A percentile compares a stretch with the other conserved stretches of the same genome.
phyloP scores from a whole-genome alignment of 495 filamentous ascomycete genomes.

The Bombardia bombarda region DNA sequence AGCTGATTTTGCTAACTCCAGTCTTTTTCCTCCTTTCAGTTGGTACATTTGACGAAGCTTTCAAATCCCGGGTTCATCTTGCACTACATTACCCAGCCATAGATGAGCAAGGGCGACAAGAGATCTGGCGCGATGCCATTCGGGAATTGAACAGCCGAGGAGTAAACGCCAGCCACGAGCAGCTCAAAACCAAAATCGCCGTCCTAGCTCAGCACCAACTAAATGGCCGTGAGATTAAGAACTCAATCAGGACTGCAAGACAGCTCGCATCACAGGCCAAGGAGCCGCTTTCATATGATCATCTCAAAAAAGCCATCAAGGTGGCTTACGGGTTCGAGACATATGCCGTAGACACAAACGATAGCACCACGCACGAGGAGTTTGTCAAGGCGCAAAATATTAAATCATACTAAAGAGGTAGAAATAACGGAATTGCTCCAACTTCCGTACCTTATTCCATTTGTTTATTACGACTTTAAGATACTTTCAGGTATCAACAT shows the following conservation, averaged over 20 bases:
- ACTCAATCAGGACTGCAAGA: conserved; percentile 44
- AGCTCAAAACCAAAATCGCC: conserved; percentile 18
- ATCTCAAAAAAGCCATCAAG: conserved; percentile 12
- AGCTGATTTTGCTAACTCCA: too few relatives aligned
- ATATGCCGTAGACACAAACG: conserved; percentile 4
- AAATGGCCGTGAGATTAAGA: conserved; percentile 57
- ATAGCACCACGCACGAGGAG: neutral
- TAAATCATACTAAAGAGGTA: too few relatives aligned
- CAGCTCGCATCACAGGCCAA: conserved; percentile 16
- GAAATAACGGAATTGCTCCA: too few relatives aligned
- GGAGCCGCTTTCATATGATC: conserved; percentile 6
- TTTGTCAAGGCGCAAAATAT: too few relatives aligned
- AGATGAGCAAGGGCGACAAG: conserved; percentile 5
- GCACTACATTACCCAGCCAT: conserved; percentile 27
- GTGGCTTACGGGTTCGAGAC: conserved; percentile 16
- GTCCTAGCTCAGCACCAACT: conserved; percentile 33
- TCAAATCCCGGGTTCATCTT: conserved; percentile 34
- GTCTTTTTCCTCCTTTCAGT: too few relatives aligned
- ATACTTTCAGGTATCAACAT: too few relatives aligned
- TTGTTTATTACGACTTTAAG: too few relatives aligned
- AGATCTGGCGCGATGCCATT: conserved; percentile 40
- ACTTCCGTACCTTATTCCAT: too few relatives aligned
- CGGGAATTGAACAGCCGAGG: conserved; percentile 3
- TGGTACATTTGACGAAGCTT: conserved; percentile 28
- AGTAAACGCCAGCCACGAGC: neutral